Base-by-base conservation (phyloP, 208 protist species). In the Leishmania aethiopica region DNA sequence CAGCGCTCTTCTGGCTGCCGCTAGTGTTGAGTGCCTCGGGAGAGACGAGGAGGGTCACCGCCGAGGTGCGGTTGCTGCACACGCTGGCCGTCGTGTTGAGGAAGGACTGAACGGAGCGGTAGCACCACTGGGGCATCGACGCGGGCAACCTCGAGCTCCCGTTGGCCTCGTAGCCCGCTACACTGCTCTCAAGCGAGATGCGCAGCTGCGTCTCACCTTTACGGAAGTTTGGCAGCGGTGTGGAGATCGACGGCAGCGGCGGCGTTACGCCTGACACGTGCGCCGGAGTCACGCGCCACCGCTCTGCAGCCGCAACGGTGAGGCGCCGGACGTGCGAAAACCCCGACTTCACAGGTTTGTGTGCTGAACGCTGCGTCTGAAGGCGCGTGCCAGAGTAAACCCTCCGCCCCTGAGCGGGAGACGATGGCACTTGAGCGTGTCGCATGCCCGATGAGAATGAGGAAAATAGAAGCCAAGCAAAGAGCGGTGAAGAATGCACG, bases 61-160 rank as follows among this genome's bases (percentile, higher is more conserved):
- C 62, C 60, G 78, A 62, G 1, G 79, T 78, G 71, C 79, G 42
- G 62, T 6, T 78, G 79, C 79, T 83, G 47, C 35, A 77, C 1
- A 76, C 45, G 15, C 73, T 78, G 8, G 47, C 59, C 62, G 70
- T 60, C 40, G 17, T 60, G 49, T 32, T 78, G 28, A 51, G 72
- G 28, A 72, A 37, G 40, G 37, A 6, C 13, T 74, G 60, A 60
- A 28, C 79, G 6, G 79, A 78, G 42, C 72, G 79, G 45, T 78
- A 83, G 60, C 62, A 77, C 28, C 71, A 78, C 79, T 62, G 60
- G 59, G 62, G 73, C 3, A 62, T 73, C 73, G 78, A 71, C 3
- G 79, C 78, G 47, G 69, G 71, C 62, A 83, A 25, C 73, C 60
- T 78, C 62, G 51, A 62, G 47, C 49, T 74, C 47, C 42, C 42